Evolutionary conservation across 2,329 filamentous ascomycete species (phyloP).

Genomic region (Penicillium sp.): DNA sequence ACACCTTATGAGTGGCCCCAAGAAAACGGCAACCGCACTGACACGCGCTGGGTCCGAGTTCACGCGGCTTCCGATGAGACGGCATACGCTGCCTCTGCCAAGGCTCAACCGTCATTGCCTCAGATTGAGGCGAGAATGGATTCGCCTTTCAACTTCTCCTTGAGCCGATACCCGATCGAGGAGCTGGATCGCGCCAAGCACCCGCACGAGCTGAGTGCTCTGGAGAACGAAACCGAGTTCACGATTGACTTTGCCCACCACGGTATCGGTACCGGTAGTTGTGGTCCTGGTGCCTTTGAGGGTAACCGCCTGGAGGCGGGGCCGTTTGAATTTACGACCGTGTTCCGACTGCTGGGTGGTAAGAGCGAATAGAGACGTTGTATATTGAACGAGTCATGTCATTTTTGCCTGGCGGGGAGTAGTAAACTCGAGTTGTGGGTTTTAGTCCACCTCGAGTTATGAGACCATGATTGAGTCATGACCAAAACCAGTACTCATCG

Average conservation of each 20-base stretch:
- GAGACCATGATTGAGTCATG: too few species aligned
- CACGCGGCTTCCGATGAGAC: slow-evolving; percentile 1
- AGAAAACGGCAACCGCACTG: slow-evolving; percentile 60
- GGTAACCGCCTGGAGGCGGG: slow-evolving; percentile 18
- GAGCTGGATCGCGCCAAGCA: slow-evolving; percentile 56
- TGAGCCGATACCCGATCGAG: slow-evolving; percentile 47
- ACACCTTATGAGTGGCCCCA: slow-evolving; percentile 62
- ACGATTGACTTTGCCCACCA: slow-evolving; percentile 29
- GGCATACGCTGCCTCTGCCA: slow-evolving; percentile 1
- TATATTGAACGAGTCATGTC: not conserved
- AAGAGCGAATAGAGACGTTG: not conserved
- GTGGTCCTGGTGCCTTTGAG: slow-evolving; percentile 23
- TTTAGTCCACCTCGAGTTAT: too few species aligned
- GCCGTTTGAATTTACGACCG: slow-evolving; percentile 22
- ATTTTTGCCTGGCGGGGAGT: too few species aligned
- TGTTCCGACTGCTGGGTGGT: slow-evolving; percentile 10
- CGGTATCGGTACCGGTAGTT: slow-evolving; percentile 25
- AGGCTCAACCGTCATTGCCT: slow-evolving; percentile 12
- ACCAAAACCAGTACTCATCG: too few species aligned
- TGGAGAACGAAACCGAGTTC: slow-evolving; percentile 17
- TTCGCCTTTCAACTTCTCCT: slow-evolving; percentile 50
- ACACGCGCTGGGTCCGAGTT: slow-evolving; percentile 51
- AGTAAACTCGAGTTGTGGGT: too few species aligned
- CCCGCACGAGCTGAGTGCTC: slow-evolving; percentile 52
- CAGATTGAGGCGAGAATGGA: slow-evolving; percentile 24